Percentiles rank a stretch among this genome's conserved stretches.
phyloP scores from a whole-genome alignment of 129 eudicot genomes.

The Arctium minus region DNA sequence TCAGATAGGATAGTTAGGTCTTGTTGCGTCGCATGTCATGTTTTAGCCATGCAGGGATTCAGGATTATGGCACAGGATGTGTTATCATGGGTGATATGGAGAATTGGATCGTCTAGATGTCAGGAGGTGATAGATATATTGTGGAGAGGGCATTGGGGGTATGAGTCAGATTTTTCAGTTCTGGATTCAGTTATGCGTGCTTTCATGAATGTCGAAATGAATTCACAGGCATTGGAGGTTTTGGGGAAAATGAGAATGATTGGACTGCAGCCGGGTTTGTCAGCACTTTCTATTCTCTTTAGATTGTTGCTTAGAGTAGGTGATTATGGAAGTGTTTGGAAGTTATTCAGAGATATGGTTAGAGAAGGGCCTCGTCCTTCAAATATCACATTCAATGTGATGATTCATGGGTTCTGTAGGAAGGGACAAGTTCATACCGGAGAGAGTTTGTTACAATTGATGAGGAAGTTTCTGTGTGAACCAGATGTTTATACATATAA shows the following conservation, averaged over 20 bases:
- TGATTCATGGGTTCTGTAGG: slow-evolving; percentile 81
- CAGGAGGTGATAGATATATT: slow-evolving; percentile 46
- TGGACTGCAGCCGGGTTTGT: slow-evolving; percentile 55
- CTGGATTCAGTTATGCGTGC: slow-evolving; percentile 84
- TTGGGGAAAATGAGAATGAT: slow-evolving; percentile 55
- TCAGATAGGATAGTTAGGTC: slow-evolving; percentile 35
- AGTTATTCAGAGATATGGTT: slow-evolving; percentile 76
- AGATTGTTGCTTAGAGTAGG: slow-evolving; percentile 69
- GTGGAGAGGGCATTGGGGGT: slow-evolving; percentile 53
- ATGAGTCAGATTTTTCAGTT: slow-evolving; percentile 65
- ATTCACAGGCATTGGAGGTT: slow-evolving; percentile 47
- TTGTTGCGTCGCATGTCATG: slow-evolving; percentile 57
- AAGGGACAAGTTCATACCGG: slow-evolving; percentile 48
- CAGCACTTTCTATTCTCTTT: slow-evolving; percentile 50
- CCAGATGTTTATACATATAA: slow-evolving; percentile 72
- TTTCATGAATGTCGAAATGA: slow-evolving; percentile 53
- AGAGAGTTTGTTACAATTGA: slow-evolving; percentile 62
- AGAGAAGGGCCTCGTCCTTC: slow-evolving; percentile 62
- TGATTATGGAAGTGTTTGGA: slow-evolving; percentile 83
- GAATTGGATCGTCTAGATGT: slow-evolving; percentile 51
- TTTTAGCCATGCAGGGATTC: slow-evolving; percentile 40
- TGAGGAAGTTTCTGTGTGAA: slow-evolving; percentile 65
- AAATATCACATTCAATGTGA: slow-evolving; percentile 44
- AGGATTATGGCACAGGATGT: slow-evolving; percentile 71
- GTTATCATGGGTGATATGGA: slow-evolving; percentile 54